Evolutionary conservation across 2,329 filamentous ascomycete genomes (phyloP).

Genomic region (Colletotrichum lini): DNA sequence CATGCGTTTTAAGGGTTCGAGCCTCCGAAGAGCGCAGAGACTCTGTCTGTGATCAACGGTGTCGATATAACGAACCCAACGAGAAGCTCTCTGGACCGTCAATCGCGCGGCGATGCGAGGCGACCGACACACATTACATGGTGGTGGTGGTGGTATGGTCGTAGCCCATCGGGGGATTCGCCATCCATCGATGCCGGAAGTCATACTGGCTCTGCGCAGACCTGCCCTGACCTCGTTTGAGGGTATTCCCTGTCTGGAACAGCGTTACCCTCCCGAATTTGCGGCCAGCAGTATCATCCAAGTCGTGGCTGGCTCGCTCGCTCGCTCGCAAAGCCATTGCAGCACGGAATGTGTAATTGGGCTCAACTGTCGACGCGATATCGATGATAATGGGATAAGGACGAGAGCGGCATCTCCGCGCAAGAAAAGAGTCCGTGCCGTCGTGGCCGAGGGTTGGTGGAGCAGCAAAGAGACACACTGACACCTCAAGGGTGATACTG

Average conservation of each 20-base stretch:
- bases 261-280: not conserved
- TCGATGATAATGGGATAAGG: conserved; percentile 16
- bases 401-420: conserved; percentile 26
- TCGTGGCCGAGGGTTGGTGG: not conserved
- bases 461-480: not conserved
- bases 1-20: not conserved
- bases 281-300: no score
- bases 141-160: conserved; percentile 7
- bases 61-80: not conserved
- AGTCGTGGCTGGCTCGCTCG: no score
- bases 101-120: not conserved
- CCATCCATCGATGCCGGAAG: not conserved
- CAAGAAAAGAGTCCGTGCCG: conserved; percentile 23
- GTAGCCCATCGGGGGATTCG: not conserved
- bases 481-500: no score
- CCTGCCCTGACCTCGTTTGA: conserved; percentile 19
- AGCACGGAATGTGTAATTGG: not conserved
- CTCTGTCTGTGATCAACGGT: not conserved
- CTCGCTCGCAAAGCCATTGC: not conserved
- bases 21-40: not conserved
- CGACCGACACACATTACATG: not conserved
- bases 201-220: conserved; percentile 3
- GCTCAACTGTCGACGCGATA: not conserved
- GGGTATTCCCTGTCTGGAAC: conserved; percentile 31
- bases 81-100: not conserved